Percentiles rank a stretch among this genome's conserved stretches.
Evolutionary conservation across 768 basidiomycete species (phyloP).

Genomic region (Termitomyces sp.): DNA sequence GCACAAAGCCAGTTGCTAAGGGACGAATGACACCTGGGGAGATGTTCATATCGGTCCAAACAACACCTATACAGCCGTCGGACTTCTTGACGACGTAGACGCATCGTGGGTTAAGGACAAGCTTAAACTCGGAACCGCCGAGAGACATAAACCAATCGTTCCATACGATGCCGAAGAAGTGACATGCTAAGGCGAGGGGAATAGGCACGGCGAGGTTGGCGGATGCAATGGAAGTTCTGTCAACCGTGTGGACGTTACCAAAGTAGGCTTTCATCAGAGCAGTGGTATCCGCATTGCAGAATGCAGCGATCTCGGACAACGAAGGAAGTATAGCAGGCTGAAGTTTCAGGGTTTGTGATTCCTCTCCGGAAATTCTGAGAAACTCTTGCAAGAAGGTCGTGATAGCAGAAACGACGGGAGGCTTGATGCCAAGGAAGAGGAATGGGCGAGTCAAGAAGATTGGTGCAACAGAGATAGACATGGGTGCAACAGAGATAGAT

Average conservation of each 20-base stretch:
- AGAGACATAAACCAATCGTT: conserved; percentile 30
- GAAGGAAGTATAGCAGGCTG: conserved; percentile 24
- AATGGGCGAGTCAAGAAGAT: conserved; percentile 33
- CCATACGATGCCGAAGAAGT: conserved; percentile 27
- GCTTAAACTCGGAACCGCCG: conserved; percentile 27
- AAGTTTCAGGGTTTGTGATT: conserved; percentile 17
- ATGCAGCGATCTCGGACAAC: conserved; percentile 6
- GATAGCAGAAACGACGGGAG: conserved; percentile 19
- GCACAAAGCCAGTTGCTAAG: not conserved
- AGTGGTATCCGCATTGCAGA: not conserved
- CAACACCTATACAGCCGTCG: conserved; percentile 17
- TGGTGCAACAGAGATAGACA: conserved; percentile 25
- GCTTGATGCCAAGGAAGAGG: conserved; percentile 15
- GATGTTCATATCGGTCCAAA: conserved; percentile 19
- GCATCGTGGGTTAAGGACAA: conserved; percentile 23
- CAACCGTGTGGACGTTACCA: not conserved
- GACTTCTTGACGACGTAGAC: conserved; percentile 23
- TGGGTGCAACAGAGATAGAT: conserved; percentile 25
- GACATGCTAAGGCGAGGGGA: conserved; percentile 28
- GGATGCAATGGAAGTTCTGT: not conserved
- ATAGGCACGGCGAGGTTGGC: conserved; percentile 14
- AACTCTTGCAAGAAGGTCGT: conserved; percentile 24
- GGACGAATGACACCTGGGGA: not conserved
- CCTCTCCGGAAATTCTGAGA: conserved; percentile 14
- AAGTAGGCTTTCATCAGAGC: conserved; percentile 1